Conservation (phyloP, 2,329 filamentous ascomycete species). For the Aspergillus felis region DNA sequence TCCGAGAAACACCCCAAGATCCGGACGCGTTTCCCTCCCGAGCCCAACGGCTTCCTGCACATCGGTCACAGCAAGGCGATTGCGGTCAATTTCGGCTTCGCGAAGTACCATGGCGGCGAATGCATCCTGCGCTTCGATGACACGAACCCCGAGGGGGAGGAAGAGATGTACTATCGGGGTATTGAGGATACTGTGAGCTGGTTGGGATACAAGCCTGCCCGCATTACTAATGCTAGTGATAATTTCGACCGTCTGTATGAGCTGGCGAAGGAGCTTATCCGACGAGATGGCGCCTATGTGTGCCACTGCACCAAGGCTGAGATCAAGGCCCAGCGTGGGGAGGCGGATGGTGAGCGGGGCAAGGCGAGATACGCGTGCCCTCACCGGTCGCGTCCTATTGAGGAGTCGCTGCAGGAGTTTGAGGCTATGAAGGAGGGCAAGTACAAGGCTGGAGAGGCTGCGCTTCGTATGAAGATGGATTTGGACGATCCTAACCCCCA, state of each 20-base stretch:
- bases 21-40: slow-evolving; percentile 72
- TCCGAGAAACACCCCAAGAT: slow-evolving; percentile 30
- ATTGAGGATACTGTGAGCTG: slow-evolving; percentile 85
- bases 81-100: slow-evolving; percentile 94
- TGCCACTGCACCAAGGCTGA: slow-evolving; percentile 80
- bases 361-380: slow-evolving; percentile 72
- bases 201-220: slow-evolving; percentile 74
- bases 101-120: slow-evolving; percentile 73
- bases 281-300: slow-evolving; percentile 67
- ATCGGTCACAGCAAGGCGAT: slow-evolving; percentile 96
- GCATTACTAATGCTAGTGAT: slow-evolving; percentile 83
- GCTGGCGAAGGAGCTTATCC: slow-evolving; percentile 79
- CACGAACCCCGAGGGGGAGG: slow-evolving; percentile 90
- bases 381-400: slow-evolving; percentile 70
- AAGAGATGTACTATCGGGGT: slow-evolving; percentile 83
- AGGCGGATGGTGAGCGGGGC: slow-evolving; percentile 61
- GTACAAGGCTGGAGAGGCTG: slow-evolving; percentile 78
- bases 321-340: slow-evolving; percentile 82
- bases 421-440: slow-evolving; percentile 72
- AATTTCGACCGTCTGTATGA: slow-evolving; percentile 87
- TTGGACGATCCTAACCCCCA: slow-evolving; percentile 79
- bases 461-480: slow-evolving; percentile 90
- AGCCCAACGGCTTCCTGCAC: slow-evolving; percentile 91
- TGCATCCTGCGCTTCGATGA: slow-evolving; percentile 83
- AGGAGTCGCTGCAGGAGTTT: slow-evolving; percentile 61